Evolutionary conservation across 108 stramenopile genomes (phyloP), one percentile per base, ranked within the genome.

Genomic region (Conticribra guillardii): DNA sequence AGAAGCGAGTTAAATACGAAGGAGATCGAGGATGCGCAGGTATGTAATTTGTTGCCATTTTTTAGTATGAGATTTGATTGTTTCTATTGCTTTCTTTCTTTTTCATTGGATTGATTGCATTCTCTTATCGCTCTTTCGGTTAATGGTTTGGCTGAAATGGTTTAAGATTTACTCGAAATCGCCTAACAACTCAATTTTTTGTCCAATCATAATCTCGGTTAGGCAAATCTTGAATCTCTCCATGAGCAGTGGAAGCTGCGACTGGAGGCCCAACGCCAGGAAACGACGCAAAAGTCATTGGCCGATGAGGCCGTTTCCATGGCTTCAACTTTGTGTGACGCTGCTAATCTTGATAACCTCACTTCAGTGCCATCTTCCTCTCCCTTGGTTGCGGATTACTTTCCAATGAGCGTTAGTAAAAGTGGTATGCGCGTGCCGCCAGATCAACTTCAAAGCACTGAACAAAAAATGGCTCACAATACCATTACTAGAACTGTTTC

Each of bases 241-340:
- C 87, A 92, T 66, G 61, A 70, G 57, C 64, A 86, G 41, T 95
- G 94, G 94, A 77, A 84, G 46, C 34, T 78, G 17, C 81, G 88
- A 27, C 67, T 95, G 26, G 88, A 89, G 61, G 71, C 88, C 56
- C 93, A 94, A 60, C 84, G 90, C 63, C 74, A 84, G 41, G 93
- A 92, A 51, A 69, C 83, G 22, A 73, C 86, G 9, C 80, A 85
- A 69, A 94, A 90, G 51, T 82, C 87, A 26, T 80, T 85, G 45
- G 89, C 86, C 0, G 83, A 85, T 5, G 78, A 73, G 30, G 87
- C 87, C 11, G 89, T 88, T 17, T 85, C 85, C 1, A 76, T 62
- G 14, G 85, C 81, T 56, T 52, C 54, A 41, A 64, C 68, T 24
- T 31, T 63, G 30, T 28, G 29, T 44, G 47, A 24, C 48, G 27